Conservation (phyloP, 1,139 yeast genomes). For the Candida sanyaensis region DNA sequence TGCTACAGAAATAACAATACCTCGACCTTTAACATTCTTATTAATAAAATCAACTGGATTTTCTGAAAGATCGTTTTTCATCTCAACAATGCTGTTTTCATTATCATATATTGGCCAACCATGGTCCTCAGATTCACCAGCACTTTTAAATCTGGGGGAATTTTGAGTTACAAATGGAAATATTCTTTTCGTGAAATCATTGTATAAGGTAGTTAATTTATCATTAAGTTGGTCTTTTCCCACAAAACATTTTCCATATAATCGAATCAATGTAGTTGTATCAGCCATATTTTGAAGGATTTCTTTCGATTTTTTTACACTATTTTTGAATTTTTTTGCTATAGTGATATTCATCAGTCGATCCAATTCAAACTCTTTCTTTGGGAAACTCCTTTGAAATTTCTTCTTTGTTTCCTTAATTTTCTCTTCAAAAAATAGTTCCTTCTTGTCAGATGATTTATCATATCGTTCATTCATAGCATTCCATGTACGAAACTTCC, state of each 20-base stretch:
- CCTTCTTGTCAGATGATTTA: slow-evolving; percentile 26
- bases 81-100: slow-evolving; percentile 8
- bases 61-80: slow-evolving; percentile 4
- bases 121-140: slow-evolving; percentile 5
- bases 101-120: slow-evolving; percentile 15
- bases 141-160: slow-evolving; percentile 27
- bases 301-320: slow-evolving; percentile 17
- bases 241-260: slow-evolving; percentile 41
- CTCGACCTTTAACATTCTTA: slow-evolving; percentile 30
- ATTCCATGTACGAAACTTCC: slow-evolving; percentile 22
- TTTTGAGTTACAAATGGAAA: slow-evolving; percentile 30
- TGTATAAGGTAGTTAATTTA: slow-evolving; percentile 13
- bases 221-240: slow-evolving; percentile 12
- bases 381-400: slow-evolving; percentile 12
- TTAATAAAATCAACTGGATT: slow-evolving; percentile 17
- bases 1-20: slow-evolving; percentile 42
- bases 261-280: slow-evolving; percentile 29
- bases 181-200: slow-evolving; percentile 23
- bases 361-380: slow-evolving; percentile 3
- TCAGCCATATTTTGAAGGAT: slow-evolving; percentile 41
- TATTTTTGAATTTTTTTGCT: slow-evolving; percentile 18
- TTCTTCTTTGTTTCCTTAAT: slow-evolving; percentile 6
- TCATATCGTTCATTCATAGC: slow-evolving; percentile 21
- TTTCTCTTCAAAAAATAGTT: slow-evolving; percentile 10
- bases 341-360: slow-evolving; percentile 21